These are phyloP conservation scores for Aureobasidium subglaciale DNA, from an alignment of 2,329 filamentous ascomycete genomes.

Conservation along the genomic window DNA sequence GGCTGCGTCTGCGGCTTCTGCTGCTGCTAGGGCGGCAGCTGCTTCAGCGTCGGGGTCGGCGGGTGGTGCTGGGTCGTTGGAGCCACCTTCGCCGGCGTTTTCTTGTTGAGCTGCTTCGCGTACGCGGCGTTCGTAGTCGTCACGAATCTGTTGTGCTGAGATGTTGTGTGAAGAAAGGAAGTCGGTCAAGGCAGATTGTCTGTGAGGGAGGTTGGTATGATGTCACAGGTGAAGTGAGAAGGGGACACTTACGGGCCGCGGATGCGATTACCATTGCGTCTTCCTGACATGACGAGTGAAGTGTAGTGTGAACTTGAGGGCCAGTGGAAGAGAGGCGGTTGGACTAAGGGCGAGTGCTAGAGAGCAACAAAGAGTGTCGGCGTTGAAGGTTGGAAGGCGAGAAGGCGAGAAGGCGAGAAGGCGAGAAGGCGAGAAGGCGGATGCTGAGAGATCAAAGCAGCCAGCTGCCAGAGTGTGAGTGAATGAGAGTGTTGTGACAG, in stretches of 20 bases:
- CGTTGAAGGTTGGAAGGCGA: background rate
- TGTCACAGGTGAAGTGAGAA: constrained; percentile 2
- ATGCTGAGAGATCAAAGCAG: background rate
- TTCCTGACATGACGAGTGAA: constrained; percentile 26
- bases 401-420: background rate
- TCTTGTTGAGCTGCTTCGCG: constrained; percentile 39
- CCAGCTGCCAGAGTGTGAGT: background rate
- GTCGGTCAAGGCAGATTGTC: constrained; percentile 60
- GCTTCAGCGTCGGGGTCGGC: constrained; percentile 25
- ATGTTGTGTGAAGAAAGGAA: constrained; percentile 62
- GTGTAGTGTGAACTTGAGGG: background rate
- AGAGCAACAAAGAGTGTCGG: background rate
- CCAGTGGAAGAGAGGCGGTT: background rate
- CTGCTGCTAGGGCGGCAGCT: constrained; percentile 36
- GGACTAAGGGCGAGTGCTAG: too few relatives aligned
- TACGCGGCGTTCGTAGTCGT: constrained; percentile 50
- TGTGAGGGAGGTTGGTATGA: constrained; percentile 21
- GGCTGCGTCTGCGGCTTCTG: constrained; percentile 26
- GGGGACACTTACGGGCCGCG: constrained; percentile 44
- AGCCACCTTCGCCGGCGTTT: constrained; percentile 31
- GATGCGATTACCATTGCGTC: constrained; percentile 40
- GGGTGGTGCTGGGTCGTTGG: constrained; percentile 25
- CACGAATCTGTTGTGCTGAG: constrained; percentile 55
- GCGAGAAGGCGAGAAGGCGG: background rate
- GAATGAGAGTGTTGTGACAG: background rate